Base-by-base conservation (phyloP, 805 yeast species). In the Scheffersomyces lignosus region DNA sequence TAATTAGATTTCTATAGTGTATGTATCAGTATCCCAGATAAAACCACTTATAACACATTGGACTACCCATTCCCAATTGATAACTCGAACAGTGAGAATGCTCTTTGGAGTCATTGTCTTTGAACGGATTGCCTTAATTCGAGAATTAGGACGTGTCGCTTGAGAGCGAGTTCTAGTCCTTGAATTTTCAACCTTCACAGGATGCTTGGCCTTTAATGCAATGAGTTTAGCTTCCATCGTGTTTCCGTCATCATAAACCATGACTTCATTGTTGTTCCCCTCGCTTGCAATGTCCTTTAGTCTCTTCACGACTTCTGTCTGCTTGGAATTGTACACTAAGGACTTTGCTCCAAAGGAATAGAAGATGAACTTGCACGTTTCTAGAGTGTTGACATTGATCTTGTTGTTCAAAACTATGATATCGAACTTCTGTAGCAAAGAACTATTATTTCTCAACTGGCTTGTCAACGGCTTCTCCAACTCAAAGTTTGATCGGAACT, bases 21-120 rank as follows among this genome's bases (percentile, higher is more conserved):
- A 25, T 14, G 42, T 38, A 3, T 47, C 41, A 4, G 56, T 51
- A 3, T 43, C 48, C 70, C 70, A 63, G 15, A 64, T 52, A 41
- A 52, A 44, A 15, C 57, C 56, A 40, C 67, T 58, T 17, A 80
- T 78, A 12, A 78, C 66, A 57, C 83, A 76, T 41, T 80, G 85
- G 1, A 79, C 83, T 1, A 79, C 65, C 86, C 86, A 80, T 49
- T 80, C 85, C 84, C 83, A 78, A 48, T 73, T 64, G 8, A 78
- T 61, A 3, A 73, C 44, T 27, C 46, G 60, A 51, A 29, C 59
- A n/a, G n/a, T n/a, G n/a, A n/a, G n/a, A n/a, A n/a, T n/a, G n/a
- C n/a, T n/a, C 26, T 22, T 23, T 16, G 10, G 29, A 3, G 27
- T 26, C 17, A 22, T 27, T 15, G 27, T 27, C 14, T 20, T 27